phyloP scores from a whole-genome alignment of 2,329 filamentous ascomycete genomes.

The Nemania bipapillata region DNA sequence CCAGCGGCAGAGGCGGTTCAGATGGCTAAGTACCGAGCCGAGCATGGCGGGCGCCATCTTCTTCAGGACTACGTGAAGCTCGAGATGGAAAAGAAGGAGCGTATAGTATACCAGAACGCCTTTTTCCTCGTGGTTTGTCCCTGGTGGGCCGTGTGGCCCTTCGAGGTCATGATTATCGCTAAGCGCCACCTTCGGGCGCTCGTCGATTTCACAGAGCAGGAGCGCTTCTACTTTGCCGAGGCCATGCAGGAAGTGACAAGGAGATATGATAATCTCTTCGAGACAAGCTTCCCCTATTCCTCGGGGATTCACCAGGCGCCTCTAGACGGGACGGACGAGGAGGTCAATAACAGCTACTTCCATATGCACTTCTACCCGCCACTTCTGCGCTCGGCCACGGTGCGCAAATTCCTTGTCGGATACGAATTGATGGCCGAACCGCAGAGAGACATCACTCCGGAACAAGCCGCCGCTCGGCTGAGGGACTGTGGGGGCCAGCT shows the following conservation, averaged over 20 bases:
- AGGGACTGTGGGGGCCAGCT: conserved; percentile 81
- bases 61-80: conserved; percentile 87
- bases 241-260: conserved; percentile 87
- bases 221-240: conserved; percentile 80
- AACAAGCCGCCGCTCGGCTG: conserved; percentile 86
- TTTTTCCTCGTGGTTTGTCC: conserved; percentile 88
- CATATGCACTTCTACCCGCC: conserved; percentile 99
- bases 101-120: conserved; percentile 88
- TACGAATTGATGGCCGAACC: conserved; percentile 97
- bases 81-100: conserved; percentile 82
- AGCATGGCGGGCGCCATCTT: conserved; percentile 78
- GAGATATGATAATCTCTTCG: conserved; percentile 95
- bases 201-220: conserved; percentile 78
- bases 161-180: conserved; percentile 89
- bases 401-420: conserved; percentile 94
- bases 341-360: conserved; percentile 87
- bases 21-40: conserved; percentile 78
- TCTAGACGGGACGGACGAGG: conserved; percentile 80
- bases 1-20: conserved; percentile 81
- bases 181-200: conserved; percentile 86
- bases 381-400: conserved; percentile 87
- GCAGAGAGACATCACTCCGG: conserved; percentile 97
- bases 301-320: conserved; percentile 97
- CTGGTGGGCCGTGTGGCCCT: conserved; percentile 98
- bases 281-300: conserved; percentile 96